Evolutionary conservation across 2,329 filamentous ascomycete species (phyloP), one percentile per base, ranked within the genome.

Genomic region (Endothia cerciana): DNA sequence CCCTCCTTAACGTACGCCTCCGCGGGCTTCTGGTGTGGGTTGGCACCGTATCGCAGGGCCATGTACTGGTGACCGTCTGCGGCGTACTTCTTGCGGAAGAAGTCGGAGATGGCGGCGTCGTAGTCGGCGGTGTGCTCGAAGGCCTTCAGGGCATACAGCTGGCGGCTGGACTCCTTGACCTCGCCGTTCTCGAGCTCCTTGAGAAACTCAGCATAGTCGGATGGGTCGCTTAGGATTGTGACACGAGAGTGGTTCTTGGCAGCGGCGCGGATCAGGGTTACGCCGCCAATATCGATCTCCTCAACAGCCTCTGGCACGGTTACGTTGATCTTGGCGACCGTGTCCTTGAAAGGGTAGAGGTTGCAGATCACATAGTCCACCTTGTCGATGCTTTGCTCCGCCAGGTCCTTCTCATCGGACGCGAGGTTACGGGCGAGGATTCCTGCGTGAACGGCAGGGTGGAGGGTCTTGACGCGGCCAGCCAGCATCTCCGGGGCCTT

Each of bases 71-170:
- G 80, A 70, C 94, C 94, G 67, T 93, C 89, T 70, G 89, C 88
- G 65, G 95, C 93, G 76, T 98, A 99, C 81, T 97, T 90, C 85
- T 96, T 94, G 77, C 95, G 91, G 89, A 99, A 99, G 85, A 97
- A 99, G 74, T 92, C 92, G 43, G 94, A 91, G 77, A 99, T 99
- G 72, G 95, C 92, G 53, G 88, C 87, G 77, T 99, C 95, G 79
- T 99, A 99, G 78, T 97, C 93, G 70, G 95, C 93, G 47, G 95
- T 99, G 81, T 98, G 95, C 82, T 97, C 93, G 76, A 99, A 99
- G 19, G 95, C 95, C 86, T 99, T 99, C 74, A 98, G 87, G 33
- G 95, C 94, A 76, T 97, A 97, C 65, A 88, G 83, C 78, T 97
- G 93, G 72, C 94, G 90, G 83, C 89, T 96, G 68, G 87, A 84